These are phyloP conservation scores for Cercospora sesami DNA, from an alignment of 2,329 filamentous ascomycete genomes.

Conservation along the genomic window DNA sequence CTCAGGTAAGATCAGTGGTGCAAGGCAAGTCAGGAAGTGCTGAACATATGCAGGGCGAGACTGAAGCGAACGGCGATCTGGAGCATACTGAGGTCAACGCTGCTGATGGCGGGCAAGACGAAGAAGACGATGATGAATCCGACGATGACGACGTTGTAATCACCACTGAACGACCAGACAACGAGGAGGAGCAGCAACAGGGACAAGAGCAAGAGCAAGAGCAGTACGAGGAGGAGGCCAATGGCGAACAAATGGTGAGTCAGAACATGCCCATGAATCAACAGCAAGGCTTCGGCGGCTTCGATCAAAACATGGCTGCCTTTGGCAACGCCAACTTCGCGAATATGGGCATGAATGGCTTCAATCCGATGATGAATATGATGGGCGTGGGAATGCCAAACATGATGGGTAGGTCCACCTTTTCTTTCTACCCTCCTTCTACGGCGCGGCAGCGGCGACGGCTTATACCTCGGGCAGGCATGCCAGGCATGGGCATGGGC, in stretches of 20 bases:
- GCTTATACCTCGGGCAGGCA: conserved; percentile 53
- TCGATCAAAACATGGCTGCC: conserved; percentile 29
- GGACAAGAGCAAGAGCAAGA: conserved; percentile 22
- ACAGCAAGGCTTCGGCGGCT: conserved; percentile 28
- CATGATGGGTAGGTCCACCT: conserved; percentile 77
- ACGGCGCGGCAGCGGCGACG: conserved; percentile 30
- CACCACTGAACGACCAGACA: conserved; percentile 36
- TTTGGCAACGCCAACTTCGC: conserved; percentile 28
- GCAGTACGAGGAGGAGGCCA: conserved; percentile 21
- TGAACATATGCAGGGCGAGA: conserved; percentile 1
- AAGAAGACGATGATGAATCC: conserved; percentile 29
- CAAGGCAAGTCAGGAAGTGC: neutral
- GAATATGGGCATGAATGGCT: conserved; percentile 53
- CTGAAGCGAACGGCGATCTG: conserved; percentile 12
- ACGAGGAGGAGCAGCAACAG: conserved; percentile 23
- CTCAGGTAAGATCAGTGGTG: conserved; percentile 15
- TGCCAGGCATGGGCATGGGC: conserved; percentile 67
- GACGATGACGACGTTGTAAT: conserved; percentile 36
- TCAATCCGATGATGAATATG: conserved; percentile 67
- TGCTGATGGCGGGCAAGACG: conserved; percentile 26
- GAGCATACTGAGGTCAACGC: conserved; percentile 1
- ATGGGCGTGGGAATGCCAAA: conserved; percentile 51
- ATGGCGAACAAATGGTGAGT: conserved; percentile 18
- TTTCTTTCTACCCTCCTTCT: conserved; percentile 13
- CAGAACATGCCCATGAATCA: conserved; percentile 28